A percentile compares a stretch with the other conserved stretches of the same genome.
These are phyloP conservation scores for Boletus subparvulus DNA, from an alignment of 768 basidiomycete species.

Conservation along the genomic window DNA sequence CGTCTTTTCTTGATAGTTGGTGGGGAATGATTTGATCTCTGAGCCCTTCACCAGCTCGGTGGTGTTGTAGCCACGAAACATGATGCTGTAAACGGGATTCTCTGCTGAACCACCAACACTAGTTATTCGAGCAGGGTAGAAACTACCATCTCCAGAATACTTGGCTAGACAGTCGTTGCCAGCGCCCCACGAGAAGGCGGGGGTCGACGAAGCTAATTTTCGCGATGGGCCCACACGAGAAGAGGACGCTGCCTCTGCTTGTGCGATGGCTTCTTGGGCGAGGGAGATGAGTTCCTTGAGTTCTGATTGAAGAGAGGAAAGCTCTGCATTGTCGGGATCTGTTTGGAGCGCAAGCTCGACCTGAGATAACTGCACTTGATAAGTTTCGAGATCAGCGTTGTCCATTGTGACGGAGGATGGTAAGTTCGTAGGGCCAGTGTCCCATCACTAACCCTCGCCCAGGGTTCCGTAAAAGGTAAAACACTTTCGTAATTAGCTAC, in stretches of 20 bases:
- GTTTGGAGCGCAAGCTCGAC: conserved; percentile 76
- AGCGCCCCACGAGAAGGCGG: conserved; percentile 64
- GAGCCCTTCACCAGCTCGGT: conserved; percentile 78
- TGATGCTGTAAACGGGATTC: conserved; percentile 82
- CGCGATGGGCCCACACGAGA: conserved; percentile 56
- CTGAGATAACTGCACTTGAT: conserved; percentile 87
- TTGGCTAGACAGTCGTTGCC: conserved; percentile 87
- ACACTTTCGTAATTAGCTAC: background rate
- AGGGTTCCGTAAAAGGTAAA: conserved; percentile 24
- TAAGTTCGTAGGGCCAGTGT: background rate
- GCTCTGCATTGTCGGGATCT: conserved; percentile 74
- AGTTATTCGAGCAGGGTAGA: conserved; percentile 89
- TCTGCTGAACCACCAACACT: conserved; percentile 79
- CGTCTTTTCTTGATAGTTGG: conserved; percentile 49
- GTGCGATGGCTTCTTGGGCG: conserved; percentile 68
- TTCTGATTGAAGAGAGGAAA: conserved; percentile 70
- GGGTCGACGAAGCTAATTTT: conserved; percentile 50
- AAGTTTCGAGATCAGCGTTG: conserved; percentile 81
- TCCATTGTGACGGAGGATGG: conserved; percentile 31
- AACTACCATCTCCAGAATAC: conserved; percentile 79
- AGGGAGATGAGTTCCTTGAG: conserved; percentile 82
- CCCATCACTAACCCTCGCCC: background rate
- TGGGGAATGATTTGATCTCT: conserved; percentile 69
- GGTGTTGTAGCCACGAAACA: conserved; percentile 90
- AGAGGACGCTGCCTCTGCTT: conserved; percentile 63